A percentile compares a stretch with the other conserved stretches of the same genome.
Conservation (phyloP, 2,329 filamentous ascomycete species). For the Monilinia polystroma region DNA sequence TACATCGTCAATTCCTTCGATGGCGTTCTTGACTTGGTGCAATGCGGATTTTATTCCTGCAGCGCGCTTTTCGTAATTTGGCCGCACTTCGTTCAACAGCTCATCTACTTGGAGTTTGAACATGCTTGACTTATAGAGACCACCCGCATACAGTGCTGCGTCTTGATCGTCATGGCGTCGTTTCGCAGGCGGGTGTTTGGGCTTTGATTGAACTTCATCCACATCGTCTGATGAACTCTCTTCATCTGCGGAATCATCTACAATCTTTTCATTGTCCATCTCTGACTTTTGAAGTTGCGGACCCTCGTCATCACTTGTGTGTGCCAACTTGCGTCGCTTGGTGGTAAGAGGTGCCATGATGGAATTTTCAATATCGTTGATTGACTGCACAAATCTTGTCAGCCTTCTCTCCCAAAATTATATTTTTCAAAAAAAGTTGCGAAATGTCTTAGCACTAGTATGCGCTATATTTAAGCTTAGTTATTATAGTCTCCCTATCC, state of each 20-base stretch:
- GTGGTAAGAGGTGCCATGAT: slow-evolving; percentile 33
- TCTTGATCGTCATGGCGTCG: slow-evolving; percentile 33
- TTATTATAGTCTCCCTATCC: slow-evolving; percentile 5
- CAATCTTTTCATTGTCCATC: slow-evolving; percentile 17
- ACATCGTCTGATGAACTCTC: slow-evolving; percentile 31
- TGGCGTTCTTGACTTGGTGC: slow-evolving; percentile 53
- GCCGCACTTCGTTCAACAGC: slow-evolving; percentile 56
- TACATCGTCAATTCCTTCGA: slow-evolving; percentile 55
- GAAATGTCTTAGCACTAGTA: slow-evolving; percentile 10
- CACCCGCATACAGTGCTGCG: slow-evolving; percentile 44
- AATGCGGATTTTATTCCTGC: slow-evolving; percentile 53
- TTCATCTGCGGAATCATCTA: slow-evolving; percentile 20
- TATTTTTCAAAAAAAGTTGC: slow-evolving; percentile 22
- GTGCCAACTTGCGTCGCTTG: slow-evolving; percentile 41
- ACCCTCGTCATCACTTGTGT: slow-evolving; percentile 24
- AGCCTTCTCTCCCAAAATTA: slow-evolving; percentile 16
- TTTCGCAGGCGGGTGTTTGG: slow-evolving; percentile 25
- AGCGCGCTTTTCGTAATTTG: slow-evolving; percentile 57
- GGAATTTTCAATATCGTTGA: slow-evolving; percentile 7
- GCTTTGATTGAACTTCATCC: slow-evolving; percentile 18
- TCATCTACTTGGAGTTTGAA: slow-evolving; percentile 69
- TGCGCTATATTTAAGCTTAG: slow-evolving; percentile 26
- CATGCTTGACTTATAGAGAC: slow-evolving; percentile 61
- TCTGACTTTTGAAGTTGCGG: slow-evolving; percentile 13
- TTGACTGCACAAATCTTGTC: neutral